A percentile compares a stretch with the other conserved stretches of the same genome.
phyloP scores from a whole-genome alignment of 1,139 yeast genomes.

The Suzukiozyma palmioleophila region DNA sequence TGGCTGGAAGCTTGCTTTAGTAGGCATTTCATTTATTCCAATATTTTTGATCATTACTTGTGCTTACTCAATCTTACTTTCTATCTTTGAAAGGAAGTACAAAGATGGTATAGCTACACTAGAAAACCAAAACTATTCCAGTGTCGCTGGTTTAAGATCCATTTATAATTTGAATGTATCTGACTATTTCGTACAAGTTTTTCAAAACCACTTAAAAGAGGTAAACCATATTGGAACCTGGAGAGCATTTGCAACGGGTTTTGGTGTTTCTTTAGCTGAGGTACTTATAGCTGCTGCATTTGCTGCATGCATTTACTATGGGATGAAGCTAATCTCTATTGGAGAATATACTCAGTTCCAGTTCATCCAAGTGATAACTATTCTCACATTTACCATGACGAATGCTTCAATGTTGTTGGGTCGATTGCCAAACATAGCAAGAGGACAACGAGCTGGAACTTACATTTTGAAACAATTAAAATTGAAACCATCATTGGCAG shows the following conservation, averaged over 20 bases:
- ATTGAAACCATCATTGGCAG: constrained; percentile 25
- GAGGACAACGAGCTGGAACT: constrained; percentile 72
- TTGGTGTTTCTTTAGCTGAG: constrained; percentile 58
- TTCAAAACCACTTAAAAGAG: constrained; percentile 21
- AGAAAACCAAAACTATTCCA: constrained; percentile 56
- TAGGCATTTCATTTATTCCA: constrained; percentile 74
- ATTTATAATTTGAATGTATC: constrained; percentile 55
- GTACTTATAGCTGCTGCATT: constrained; percentile 58
- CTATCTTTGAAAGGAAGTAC: constrained; percentile 54
- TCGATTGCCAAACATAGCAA: constrained; percentile 69
- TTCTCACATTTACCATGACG: constrained; percentile 69
- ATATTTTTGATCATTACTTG: constrained; percentile 48
- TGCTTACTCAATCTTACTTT: constrained; percentile 49
- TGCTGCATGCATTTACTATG: constrained; percentile 70
- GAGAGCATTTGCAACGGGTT: constrained; percentile 55
- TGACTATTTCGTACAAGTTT: constrained; percentile 38
- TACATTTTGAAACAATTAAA: constrained; percentile 45
- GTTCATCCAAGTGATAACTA: constrained; percentile 64
- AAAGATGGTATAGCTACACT: constrained; percentile 51
- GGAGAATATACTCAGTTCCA: constrained; percentile 52
- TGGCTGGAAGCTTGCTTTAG: constrained; percentile 89
- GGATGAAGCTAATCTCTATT: constrained; percentile 60
- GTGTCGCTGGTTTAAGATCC: constrained; percentile 57
- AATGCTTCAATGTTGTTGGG: constrained; percentile 56
- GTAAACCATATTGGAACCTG: constrained; percentile 31